These are phyloP conservation scores for Circinella minor DNA, from an alignment of 371 early-diverging fungal genomes.

Conservation along the genomic window DNA sequence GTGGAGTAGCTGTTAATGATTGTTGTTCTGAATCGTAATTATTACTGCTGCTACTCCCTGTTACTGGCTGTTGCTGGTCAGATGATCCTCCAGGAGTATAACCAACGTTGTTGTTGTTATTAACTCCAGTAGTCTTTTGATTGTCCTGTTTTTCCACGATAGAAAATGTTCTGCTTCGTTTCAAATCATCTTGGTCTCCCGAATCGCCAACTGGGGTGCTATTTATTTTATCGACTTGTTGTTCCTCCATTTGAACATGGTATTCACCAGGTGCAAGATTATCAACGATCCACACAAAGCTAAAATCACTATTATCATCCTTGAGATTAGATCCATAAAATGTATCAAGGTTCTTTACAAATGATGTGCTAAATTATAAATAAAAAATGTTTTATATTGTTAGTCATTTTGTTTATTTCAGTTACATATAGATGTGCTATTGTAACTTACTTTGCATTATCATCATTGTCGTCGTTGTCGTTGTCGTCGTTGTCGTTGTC, in stretches of 20 bases:
- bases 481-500: slow-evolving; percentile 1
- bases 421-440: not conserved
- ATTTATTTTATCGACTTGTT: not conserved
- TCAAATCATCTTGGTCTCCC: slow-evolving; percentile 9
- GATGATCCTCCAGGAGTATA: no score
- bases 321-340: slow-evolving; percentile 19
- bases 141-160: not conserved
- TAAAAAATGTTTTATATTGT: not conserved
- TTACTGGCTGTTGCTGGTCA: no score
- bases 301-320: slow-evolving; percentile 21
- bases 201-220: not conserved
- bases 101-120: not conserved
- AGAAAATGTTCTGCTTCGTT: slow-evolving; percentile 19
- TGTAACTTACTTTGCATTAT: slow-evolving; percentile 10
- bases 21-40: not conserved
- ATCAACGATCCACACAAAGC: slow-evolving; percentile 21
- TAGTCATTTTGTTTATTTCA: no score
- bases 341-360: slow-evolving; percentile 13
- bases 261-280: slow-evolving; percentile 15
- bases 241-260: slow-evolving; percentile 23
- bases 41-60: no score
- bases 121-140: not conserved
- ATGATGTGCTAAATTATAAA: slow-evolving; percentile 4
- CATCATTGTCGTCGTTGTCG: slow-evolving; percentile 10
- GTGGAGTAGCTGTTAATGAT: not conserved